A percentile compares a stretch with the other conserved stretches of the same genome.
Evolutionary conservation across 495 filamentous ascomycete species (phyloP).

Genomic region (Aspergillus diversus): DNA sequence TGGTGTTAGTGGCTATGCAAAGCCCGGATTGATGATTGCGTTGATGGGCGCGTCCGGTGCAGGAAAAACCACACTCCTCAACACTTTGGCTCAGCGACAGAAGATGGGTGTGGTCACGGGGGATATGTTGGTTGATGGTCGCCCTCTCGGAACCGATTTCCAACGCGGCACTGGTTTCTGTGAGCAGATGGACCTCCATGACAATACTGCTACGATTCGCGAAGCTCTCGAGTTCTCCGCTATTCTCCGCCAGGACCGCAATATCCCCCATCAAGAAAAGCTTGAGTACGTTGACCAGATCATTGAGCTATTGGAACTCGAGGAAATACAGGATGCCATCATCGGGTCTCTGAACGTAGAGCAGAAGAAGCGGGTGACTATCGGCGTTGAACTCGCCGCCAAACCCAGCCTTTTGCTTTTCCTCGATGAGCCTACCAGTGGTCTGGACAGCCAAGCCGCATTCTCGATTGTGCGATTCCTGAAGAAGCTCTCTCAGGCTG

Average conservation of each 20-base stretch:
- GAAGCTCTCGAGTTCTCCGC: constrained; percentile 72
- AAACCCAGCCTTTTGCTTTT: constrained; percentile 82
- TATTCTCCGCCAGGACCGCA: constrained; percentile 61
- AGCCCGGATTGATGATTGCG: constrained; percentile 79
- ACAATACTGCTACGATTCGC: constrained; percentile 64
- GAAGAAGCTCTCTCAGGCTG: constrained; percentile 76
- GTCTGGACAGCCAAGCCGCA: constrained; percentile 82
- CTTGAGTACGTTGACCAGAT: constrained; percentile 65
- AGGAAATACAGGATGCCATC: constrained; percentile 58
- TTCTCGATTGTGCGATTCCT: constrained; percentile 90
- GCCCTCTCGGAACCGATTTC: constrained; percentile 67
- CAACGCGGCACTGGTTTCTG: constrained; percentile 83
- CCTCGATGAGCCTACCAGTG: constrained; percentile 80
- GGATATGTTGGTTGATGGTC: constrained; percentile 79
- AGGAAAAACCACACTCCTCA: constrained; percentile 78
- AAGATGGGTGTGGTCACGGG: constrained; percentile 71
- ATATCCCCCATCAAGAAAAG: constrained; percentile 55
- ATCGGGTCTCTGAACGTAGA: constrained; percentile 64
- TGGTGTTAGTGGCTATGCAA: constrained; percentile 73
- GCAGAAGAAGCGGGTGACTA: constrained; percentile 77
- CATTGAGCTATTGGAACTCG: constrained; percentile 60
- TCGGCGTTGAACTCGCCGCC: constrained; percentile 89
- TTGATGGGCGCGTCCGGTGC: constrained; percentile 86
- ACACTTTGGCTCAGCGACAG: constrained; percentile 77
- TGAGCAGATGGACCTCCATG: constrained; percentile 86